Conservation (phyloP, 208 protist genomes). For the Trypanosoma rangeli region DNA sequence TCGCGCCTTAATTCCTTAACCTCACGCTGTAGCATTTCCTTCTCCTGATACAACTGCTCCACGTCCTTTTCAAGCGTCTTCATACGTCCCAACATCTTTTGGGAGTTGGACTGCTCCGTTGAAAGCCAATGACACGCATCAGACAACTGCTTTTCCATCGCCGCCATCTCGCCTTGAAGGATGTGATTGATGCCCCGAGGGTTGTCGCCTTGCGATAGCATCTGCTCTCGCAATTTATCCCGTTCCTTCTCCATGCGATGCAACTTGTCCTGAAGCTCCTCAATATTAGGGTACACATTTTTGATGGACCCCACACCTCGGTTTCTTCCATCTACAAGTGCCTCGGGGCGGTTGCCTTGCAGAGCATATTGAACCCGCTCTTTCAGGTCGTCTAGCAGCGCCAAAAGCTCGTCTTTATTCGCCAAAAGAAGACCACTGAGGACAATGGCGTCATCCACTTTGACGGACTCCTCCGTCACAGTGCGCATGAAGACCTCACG, state of each 20-base stretch:
- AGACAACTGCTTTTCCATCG: conserved; percentile 42
- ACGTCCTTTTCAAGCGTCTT: conserved; percentile 19
- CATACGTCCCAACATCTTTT: conserved; percentile 20
- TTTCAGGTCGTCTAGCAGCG: conserved; percentile 22
- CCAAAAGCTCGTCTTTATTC: conserved; percentile 33
- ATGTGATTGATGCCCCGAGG: conserved; percentile 5
- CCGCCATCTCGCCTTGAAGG: conserved; percentile 35
- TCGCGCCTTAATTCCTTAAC: conserved; percentile 11
- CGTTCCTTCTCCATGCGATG: conserved; percentile 37
- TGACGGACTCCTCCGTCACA: conserved; percentile 24
- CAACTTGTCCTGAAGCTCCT: conserved; percentile 31
- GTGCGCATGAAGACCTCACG: conserved; percentile 25
- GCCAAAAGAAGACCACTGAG: conserved; percentile 33
- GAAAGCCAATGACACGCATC: conserved; percentile 34
- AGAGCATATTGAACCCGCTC: conserved; percentile 23
- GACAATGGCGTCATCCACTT: conserved; percentile 34
- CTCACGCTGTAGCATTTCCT: conserved; percentile 31
- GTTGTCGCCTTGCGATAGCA: background rate
- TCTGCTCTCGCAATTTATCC: conserved; percentile 34
- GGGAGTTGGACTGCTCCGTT: conserved; percentile 33
- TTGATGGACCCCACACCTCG: background rate
- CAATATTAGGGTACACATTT: background rate
- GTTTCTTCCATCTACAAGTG: conserved; percentile 1
- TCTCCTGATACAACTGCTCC: conserved; percentile 23
- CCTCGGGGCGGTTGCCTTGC: conserved; percentile 4